Percentiles rank a stretch among this genome's conserved stretches.
Evolutionary conservation across 495 filamentous ascomycete species (phyloP).

Genomic region (Neurospora intermedia): DNA sequence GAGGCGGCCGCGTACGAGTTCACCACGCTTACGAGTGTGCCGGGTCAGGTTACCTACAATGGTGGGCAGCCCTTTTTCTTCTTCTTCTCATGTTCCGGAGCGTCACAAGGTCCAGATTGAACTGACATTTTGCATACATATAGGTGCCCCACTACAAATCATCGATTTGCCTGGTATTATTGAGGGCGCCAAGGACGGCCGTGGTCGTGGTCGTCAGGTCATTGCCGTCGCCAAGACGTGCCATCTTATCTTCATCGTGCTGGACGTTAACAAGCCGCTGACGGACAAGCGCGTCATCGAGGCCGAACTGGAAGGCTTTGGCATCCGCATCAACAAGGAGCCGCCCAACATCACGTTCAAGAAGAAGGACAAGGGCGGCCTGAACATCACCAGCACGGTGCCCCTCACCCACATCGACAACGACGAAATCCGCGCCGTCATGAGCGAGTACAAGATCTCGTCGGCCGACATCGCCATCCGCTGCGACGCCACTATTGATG

Average conservation of each 20-base stretch:
- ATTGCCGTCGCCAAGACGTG: constrained; percentile 99
- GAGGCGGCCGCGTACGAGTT: constrained; percentile 98
- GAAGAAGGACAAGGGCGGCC: constrained; percentile 98
- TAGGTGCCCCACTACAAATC: constrained; percentile 90
- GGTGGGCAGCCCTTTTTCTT: constrained; percentile 27
- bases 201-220: constrained; percentile 95
- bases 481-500: constrained; percentile 76
- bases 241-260: constrained; percentile 95
- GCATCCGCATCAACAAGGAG: constrained; percentile 93
- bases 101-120: neutral
- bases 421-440: constrained; percentile 95
- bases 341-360: constrained; percentile 96
- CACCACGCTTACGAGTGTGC: constrained; percentile 94
- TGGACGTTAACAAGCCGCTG: constrained; percentile 96
- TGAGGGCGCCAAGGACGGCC: constrained; percentile 95
- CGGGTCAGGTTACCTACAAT: constrained; percentile 93
- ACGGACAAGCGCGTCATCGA: constrained; percentile 97
- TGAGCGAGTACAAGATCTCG: constrained; percentile 91
- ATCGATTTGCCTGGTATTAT: constrained; percentile 98
- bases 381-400: constrained; percentile 86
- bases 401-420: constrained; percentile 86
- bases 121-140: neutral
- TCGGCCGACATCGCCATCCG: constrained; percentile 97
- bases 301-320: constrained; percentile 92
- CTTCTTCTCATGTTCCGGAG: neutral